Conservation (phyloP, 371 early-diverging fungal genomes). For the Thermomucor indicae-seudaticae region DNA sequence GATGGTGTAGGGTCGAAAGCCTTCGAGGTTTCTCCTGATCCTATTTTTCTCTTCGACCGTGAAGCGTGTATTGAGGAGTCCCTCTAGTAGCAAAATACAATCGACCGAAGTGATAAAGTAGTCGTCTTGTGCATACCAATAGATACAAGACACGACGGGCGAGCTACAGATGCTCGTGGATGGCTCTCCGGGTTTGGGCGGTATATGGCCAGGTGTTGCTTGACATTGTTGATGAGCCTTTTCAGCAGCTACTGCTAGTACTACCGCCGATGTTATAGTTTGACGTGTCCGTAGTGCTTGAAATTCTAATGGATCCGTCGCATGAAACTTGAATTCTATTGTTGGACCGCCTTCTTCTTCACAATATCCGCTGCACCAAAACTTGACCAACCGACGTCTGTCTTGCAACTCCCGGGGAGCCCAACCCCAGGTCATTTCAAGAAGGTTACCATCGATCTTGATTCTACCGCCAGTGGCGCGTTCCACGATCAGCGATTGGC, state of each 20-base stretch:
- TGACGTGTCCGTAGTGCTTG: constrained; percentile 15
- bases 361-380: constrained; percentile 40
- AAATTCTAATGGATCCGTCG: constrained; percentile 38
- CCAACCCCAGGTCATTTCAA: constrained; percentile 58
- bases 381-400: constrained; percentile 71
- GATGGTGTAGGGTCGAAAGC: constrained; percentile 76
- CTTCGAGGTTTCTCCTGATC: constrained; percentile 80
- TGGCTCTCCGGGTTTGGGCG: not conserved
- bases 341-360: constrained; percentile 4
- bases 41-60: constrained; percentile 85
- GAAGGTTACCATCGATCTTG: constrained; percentile 58
- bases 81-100: constrained; percentile 73
- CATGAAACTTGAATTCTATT: constrained; percentile 41
- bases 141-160: constrained; percentile 73
- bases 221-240: not conserved
- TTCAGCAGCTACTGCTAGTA: constrained; percentile 10
- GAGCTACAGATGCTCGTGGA: no score
- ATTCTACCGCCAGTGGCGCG: no score
- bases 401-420: constrained; percentile 58
- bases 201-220: not conserved
- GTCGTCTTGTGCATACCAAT: constrained; percentile 71
- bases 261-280: constrained; percentile 14
- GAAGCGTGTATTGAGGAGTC: constrained; percentile 69
- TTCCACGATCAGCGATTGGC: no score
- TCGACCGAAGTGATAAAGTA: constrained; percentile 81